phyloP scores from a whole-genome alignment of 2,329 filamentous ascomycete genomes.

The Karstenula rhodostoma region DNA sequence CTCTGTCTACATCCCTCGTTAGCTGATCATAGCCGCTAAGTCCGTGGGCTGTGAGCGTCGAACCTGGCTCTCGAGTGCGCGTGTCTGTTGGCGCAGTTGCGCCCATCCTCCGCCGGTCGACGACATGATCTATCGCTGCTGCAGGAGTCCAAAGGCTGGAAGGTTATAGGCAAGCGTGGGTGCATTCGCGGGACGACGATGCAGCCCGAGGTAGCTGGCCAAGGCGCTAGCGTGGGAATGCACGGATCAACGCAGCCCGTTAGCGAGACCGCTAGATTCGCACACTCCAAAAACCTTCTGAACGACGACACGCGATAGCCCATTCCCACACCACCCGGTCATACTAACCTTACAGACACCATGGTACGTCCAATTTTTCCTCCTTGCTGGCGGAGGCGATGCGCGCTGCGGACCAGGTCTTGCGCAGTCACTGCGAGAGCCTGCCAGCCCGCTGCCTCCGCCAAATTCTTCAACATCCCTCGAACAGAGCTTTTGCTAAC shows the following conservation, averaged over 20 bases:
- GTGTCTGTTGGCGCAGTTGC: conserved; percentile 90
- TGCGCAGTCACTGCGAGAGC: conserved; percentile 12
- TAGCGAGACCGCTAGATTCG: conserved; percentile 27
- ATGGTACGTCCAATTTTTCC: conserved; percentile 45
- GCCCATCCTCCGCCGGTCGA: conserved; percentile 73
- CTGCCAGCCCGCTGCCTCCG: conserved; percentile 25
- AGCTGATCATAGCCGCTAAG: conserved; percentile 30
- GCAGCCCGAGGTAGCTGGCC: background rate
- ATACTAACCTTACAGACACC: conserved; percentile 48
- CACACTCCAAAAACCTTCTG: conserved; percentile 30
- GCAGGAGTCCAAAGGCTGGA: background rate
- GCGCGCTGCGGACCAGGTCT: conserved; percentile 19
- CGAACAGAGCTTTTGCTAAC: conserved; percentile 36
- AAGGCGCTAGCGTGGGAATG: too few relatives aligned
- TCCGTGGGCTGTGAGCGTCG: conserved; percentile 27
- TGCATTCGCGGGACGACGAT: background rate
- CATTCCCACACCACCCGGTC: conserved; percentile 44
- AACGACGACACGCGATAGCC: conserved; percentile 50
- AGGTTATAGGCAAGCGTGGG: background rate
- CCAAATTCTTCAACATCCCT: conserved; percentile 27
- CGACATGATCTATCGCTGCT: conserved; percentile 38
- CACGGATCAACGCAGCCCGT: conserved; percentile 18
- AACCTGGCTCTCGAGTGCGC: conserved; percentile 90
- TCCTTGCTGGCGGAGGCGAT: conserved; percentile 19
- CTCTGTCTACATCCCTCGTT: conserved; percentile 72